Conservation (phyloP, 495 filamentous ascomycete species). For the Penicillium roqueforti region DNA sequence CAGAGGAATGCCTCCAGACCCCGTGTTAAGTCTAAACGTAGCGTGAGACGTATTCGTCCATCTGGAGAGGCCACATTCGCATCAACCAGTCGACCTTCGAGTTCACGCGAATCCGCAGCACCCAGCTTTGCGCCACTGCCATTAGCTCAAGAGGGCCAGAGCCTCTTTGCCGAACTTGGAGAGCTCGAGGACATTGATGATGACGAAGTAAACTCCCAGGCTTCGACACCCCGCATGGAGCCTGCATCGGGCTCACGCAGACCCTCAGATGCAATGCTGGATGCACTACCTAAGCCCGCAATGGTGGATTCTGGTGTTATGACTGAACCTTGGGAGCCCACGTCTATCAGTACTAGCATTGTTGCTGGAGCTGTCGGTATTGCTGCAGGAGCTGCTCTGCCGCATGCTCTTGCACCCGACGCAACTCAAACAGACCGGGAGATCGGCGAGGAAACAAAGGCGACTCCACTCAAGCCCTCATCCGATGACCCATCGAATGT, state of each 20-base stretch:
- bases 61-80: conserved; percentile 60
- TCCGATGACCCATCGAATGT: too few relatives aligned
- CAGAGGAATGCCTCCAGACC: conserved; percentile 62
- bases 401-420: conserved; percentile 23
- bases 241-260: conserved; percentile 36
- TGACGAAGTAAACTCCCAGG: conserved; percentile 52
- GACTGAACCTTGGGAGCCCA: conserved; percentile 68
- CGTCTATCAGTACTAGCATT: neutral
- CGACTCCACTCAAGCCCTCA: too few relatives aligned
- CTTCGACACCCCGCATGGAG: conserved; percentile 48
- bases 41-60: conserved; percentile 59
- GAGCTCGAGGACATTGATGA: conserved; percentile 66
- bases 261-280: conserved; percentile 32
- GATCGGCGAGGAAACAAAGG: conserved; percentile 13
- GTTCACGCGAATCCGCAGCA: conserved; percentile 49
- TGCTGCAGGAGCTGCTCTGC: conserved; percentile 5
- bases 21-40: conserved; percentile 64
- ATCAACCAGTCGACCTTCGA: conserved; percentile 45
- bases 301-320: conserved; percentile 85
- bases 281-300: conserved; percentile 27
- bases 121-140: conserved; percentile 42
- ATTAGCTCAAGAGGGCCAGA: conserved; percentile 61
- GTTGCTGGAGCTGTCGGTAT: conserved; percentile 5
- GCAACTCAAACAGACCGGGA: conserved; percentile 16
- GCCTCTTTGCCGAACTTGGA: conserved; percentile 83